Conservation (phyloP, 139 green algal species). For the Closterium sp. region DNA sequence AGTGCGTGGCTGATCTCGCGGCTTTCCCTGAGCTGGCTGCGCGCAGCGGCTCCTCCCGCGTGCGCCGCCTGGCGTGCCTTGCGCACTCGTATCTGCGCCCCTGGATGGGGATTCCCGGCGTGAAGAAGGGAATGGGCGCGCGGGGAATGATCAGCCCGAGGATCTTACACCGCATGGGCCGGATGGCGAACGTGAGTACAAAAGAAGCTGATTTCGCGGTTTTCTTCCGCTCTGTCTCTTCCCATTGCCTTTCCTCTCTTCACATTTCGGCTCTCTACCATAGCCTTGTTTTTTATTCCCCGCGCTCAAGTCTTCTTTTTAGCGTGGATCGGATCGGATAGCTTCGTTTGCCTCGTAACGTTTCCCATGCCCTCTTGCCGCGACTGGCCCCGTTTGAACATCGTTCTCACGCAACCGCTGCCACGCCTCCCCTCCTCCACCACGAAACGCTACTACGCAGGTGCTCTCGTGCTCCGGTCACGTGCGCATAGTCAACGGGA, state of each 20-base stretch:
- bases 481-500: not conserved
- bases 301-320: no score
- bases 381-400: no score
- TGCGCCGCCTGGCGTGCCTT: not conserved
- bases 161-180: constrained; percentile 19
- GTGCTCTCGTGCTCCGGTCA: not conserved
- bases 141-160: not conserved
- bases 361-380: no score
- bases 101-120: constrained; percentile 20
- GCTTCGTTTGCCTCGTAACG: no score
- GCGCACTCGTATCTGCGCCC: constrained; percentile 8
- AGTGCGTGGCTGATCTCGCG: not conserved
- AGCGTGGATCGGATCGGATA: no score
- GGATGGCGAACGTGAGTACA: constrained; percentile 5
- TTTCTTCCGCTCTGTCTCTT: not conserved
- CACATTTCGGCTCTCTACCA: not conserved
- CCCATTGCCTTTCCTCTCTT: not conserved
- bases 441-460: no score
- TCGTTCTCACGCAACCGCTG: no score
- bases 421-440: no score
- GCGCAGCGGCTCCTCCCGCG: not conserved
- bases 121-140: constrained; percentile 4
- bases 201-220: no score
- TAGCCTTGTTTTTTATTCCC: no score
- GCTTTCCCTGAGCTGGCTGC: not conserved